Percentiles rank a stretch among this genome's conserved stretches.
phyloP scores from a whole-genome alignment of 441 rosid species.

The Theobroma grandiflorum region DNA sequence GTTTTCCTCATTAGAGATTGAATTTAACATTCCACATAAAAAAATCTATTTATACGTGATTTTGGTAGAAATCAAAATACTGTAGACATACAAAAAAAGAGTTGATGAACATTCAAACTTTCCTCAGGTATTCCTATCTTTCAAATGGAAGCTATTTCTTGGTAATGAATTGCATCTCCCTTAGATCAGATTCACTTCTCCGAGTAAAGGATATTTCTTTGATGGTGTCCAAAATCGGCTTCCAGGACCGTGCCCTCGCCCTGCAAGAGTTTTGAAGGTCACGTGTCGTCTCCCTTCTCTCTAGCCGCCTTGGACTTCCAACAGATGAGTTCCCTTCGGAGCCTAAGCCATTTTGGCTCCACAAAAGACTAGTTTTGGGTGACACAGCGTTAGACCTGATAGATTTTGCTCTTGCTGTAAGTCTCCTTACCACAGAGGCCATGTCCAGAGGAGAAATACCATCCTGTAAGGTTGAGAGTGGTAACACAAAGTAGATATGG shows the following conservation, averaged over 20 bases:
- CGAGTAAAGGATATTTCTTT: conserved; percentile 46
- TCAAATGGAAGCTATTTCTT: neutral
- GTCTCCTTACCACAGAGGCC: conserved; percentile 32
- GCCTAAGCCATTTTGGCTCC: neutral
- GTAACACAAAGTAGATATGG: conserved; percentile 44
- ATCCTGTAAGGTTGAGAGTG: conserved; percentile 28
- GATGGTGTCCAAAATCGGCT: conserved; percentile 51
- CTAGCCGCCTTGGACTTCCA: neutral
- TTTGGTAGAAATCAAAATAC: neutral
- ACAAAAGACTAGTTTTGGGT: conserved; percentile 12
- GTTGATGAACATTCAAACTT: neutral
- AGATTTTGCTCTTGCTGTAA: conserved; percentile 36
- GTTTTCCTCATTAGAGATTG: neutral
- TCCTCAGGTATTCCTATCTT: neutral
- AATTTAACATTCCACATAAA: neutral
- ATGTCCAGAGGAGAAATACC: conserved; percentile 41
- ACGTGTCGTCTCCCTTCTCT: neutral
- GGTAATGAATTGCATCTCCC: conserved; percentile 11
- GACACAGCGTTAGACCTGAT: neutral
- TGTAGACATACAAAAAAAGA: neutral
- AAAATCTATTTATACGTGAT: neutral
- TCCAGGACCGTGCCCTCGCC: conserved; percentile 31
- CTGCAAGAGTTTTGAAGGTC: neutral
- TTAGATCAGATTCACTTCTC: conserved; percentile 44
- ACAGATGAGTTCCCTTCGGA: neutral